Evolutionary conservation across 2,329 filamentous ascomycete species (phyloP).

Genomic region (Rhinocladiella mackenziei): DNA sequence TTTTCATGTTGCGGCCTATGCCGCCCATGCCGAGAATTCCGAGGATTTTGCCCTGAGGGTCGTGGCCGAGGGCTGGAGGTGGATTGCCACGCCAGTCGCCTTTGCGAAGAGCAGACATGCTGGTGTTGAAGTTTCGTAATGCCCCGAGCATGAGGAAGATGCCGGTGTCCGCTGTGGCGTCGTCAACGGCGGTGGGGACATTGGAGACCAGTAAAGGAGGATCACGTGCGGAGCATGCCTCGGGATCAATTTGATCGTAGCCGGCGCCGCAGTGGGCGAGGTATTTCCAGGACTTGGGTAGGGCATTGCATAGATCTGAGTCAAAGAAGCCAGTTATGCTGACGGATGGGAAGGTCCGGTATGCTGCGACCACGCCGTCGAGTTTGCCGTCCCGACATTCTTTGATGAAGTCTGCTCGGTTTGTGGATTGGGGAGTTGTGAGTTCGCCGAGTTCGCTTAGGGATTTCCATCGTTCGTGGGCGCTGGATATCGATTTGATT

Average conservation of each 20-base stretch:
- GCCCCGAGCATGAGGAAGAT: conserved; percentile 80
- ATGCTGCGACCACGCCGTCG: conserved; percentile 62
- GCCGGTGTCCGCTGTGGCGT: conserved; percentile 75
- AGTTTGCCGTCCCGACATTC: conserved; percentile 63
- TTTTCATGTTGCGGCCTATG: conserved; percentile 72
- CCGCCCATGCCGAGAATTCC: conserved; percentile 85
- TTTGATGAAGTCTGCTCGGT: conserved; percentile 63
- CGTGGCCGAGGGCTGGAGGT: conserved; percentile 61
- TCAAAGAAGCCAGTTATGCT: conserved; percentile 66
- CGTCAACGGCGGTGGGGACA: conserved; percentile 74
- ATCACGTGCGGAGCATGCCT: conserved; percentile 62
- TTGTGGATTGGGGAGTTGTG: conserved; percentile 57
- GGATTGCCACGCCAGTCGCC: conserved; percentile 63
- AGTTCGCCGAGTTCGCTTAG: conserved; percentile 63
- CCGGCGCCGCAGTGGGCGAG: conserved; percentile 55
- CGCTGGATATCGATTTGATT: conserved; percentile 45
- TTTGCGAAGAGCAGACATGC: conserved; percentile 62
- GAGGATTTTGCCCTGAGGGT: conserved; percentile 72
- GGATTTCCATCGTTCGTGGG: conserved; percentile 60
- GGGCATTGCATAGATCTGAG: conserved; percentile 59
- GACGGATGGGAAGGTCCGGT: conserved; percentile 66
- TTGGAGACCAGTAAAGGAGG: conserved; percentile 66
- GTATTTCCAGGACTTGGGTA: conserved; percentile 39
- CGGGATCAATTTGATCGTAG: conserved; percentile 76
- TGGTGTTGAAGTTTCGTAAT: conserved; percentile 66